Evolutionary conservation across 2,329 filamentous ascomycete genomes (phyloP), one percentile per base, ranked within the genome.

Genomic region (Scleromitrula shiraiana): DNA sequence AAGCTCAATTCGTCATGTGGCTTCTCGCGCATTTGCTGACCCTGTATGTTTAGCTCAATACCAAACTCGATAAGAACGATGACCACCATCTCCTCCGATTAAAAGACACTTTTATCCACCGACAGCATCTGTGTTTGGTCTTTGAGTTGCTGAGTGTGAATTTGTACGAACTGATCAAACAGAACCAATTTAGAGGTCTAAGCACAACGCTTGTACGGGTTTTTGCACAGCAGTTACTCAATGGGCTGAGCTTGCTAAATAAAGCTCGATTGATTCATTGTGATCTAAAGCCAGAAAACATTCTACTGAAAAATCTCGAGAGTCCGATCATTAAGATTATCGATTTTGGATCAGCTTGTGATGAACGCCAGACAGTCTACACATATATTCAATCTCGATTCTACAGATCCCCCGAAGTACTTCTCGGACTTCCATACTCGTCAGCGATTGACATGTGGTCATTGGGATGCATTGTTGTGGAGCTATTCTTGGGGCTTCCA

Each of bases 401-500:
- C 69, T 98, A 98, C 69, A 83, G 93, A 55, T 98, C 93, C 0
- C 93, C 93, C 1, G 93, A 98, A 66, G 93, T 98, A 10, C 69
- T 98, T 30, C 73, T 98, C n/a, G 93, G 93, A 4, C 71, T 98
- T 40, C 93, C 93, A 51, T 98, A 98, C 66, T 97, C 93, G 12
- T 96, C 93, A 4, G 93, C 93, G 36, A 98, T 98, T 62, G 93
- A 98, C 64, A 98, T 98, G 91, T 98, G 93, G 93, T 98, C 93
- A 4, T 73, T 98, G 37, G 93, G 93, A 46, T 98, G 93, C 68
- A 98, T 98, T 57, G 91, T 98, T 14, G 93, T 98, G 20, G 93
- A 98, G 67, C 75, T 98, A 15, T 98, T 98, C 73, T 76, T 98
- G 1, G 93, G 93, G 38, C 74, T 98, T 41, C 93, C 93, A 1